These are phyloP conservation scores for Mycena citricolor DNA, from an alignment of 1,284 basidiomycete genomes.

Conservation along the genomic window DNA sequence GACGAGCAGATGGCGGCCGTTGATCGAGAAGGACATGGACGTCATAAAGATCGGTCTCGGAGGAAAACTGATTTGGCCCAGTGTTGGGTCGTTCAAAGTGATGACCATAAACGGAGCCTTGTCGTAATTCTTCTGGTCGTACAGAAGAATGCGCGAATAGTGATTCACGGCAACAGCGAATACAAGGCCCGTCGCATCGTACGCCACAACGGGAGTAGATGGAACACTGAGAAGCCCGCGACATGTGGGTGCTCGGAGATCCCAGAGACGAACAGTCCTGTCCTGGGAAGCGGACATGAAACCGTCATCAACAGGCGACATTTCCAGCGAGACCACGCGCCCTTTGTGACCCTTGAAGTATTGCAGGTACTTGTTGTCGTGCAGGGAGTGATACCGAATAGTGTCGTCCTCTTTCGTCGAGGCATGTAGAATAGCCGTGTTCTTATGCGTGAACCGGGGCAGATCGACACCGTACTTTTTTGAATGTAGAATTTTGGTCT, in stretches of 20 bases:
- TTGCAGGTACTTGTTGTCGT: conserved; percentile 94
- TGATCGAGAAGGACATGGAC: conserved; percentile 85
- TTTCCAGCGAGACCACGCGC: conserved; percentile 86
- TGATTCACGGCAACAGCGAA: conserved; percentile 92
- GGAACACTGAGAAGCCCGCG: conserved; percentile 72
- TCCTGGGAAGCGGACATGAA: conserved; percentile 95
- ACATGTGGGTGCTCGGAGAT: conserved; percentile 79
- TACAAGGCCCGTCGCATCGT: conserved; percentile 86
- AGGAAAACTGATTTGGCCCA: conserved; percentile 73
- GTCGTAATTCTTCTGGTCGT: conserved; percentile 88
- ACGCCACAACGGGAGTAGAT: conserved; percentile 82
- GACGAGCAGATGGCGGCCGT: conserved; percentile 87
- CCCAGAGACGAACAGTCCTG: conserved; percentile 96
- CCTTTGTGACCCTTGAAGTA: conserved; percentile 96
- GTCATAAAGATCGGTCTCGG: conserved; percentile 91
- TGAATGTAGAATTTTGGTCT: conserved; percentile 78
- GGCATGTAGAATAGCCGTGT: conserved; percentile 82
- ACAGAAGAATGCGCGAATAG: conserved; percentile 83
- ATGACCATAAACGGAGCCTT: conserved; percentile 88
- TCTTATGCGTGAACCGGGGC: conserved; percentile 92
- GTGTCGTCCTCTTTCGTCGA: conserved; percentile 96
- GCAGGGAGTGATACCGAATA: conserved; percentile 90
- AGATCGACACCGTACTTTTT: conserved; percentile 97
- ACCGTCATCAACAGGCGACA: conserved; percentile 91
- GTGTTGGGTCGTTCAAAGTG: conserved; percentile 77